Conservation (phyloP, 1,284 basidiomycete genomes). For the Ceratobasidium sp. region DNA sequence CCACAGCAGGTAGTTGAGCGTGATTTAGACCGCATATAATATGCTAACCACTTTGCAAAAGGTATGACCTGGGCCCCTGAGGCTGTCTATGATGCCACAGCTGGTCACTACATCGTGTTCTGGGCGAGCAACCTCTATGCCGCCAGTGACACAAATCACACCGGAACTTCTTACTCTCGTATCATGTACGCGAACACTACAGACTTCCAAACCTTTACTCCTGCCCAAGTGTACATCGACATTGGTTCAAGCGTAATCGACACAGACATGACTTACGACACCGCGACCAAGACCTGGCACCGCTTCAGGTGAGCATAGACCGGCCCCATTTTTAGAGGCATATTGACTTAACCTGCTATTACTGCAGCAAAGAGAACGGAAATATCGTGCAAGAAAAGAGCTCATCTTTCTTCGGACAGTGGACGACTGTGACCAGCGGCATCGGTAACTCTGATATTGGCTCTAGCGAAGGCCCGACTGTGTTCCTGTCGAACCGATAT, state of each 20-base stretch:
- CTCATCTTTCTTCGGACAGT: constrained; percentile 32
- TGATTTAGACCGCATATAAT: not conserved
- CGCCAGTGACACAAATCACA: constrained; percentile 36
- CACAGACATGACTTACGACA: constrained; percentile 21
- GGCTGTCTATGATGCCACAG: constrained; percentile 27
- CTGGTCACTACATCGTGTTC: constrained; percentile 30
- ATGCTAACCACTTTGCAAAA: not conserved
- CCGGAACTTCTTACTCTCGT: constrained; percentile 34
- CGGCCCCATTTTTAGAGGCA: no score
- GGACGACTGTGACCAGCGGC: constrained; percentile 26
- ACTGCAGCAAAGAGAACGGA: constrained; percentile 22
- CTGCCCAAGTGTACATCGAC: constrained; percentile 38
- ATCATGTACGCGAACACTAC: constrained; percentile 39
- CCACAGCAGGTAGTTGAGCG: constrained; percentile 18
- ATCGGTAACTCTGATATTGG: constrained; percentile 37
- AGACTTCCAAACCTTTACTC: constrained; percentile 36
- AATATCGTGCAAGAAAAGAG: constrained; percentile 43
- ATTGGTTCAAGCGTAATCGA: constrained; percentile 33
- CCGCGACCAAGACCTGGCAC: constrained; percentile 35
- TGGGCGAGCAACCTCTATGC: constrained; percentile 39
- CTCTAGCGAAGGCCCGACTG: constrained; percentile 31
- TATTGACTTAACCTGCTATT: not conserved
- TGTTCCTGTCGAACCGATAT: constrained; percentile 40
- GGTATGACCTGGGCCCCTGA: constrained; percentile 40
- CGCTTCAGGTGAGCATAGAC: constrained; percentile 30